These are phyloP conservation scores for Cordyceps fumosorosea DNA, from an alignment of 2,329 filamentous ascomycete species.

Conservation along the genomic window DNA sequence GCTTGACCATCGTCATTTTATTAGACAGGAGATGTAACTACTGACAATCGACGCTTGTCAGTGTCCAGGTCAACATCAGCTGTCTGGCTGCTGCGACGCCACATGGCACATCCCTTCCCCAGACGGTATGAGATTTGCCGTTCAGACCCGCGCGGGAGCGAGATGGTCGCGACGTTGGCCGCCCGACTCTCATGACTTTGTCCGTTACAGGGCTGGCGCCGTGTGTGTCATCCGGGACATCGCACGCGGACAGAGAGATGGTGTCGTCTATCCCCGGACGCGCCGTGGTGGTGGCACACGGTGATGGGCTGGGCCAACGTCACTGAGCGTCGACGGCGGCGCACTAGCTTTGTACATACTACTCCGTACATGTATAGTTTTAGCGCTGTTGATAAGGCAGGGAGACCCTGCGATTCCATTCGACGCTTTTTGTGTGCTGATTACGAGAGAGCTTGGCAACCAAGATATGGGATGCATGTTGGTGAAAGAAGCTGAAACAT, in stretches of 20 bases:
- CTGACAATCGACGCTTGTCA: not conserved
- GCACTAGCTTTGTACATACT: not conserved
- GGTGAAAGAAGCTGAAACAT: not conserved
- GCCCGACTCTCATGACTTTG: conserved; percentile 2
- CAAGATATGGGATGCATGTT: not conserved
- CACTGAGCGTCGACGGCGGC: conserved; percentile 3
- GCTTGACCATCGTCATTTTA: not conserved
- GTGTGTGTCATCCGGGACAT: not conserved
- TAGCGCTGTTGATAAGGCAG: not conserved
- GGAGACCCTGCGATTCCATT: not conserved
- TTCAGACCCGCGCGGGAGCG: not conserved
- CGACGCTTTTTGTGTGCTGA: not conserved
- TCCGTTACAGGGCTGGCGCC: not conserved
- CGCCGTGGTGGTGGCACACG: not conserved
- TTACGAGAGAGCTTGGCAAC: not conserved
- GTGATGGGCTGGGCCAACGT: conserved; percentile 7
- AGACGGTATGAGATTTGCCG: not conserved
- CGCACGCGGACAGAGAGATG: not conserved
- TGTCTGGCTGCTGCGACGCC: not conserved
- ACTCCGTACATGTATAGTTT: too few relatives aligned
- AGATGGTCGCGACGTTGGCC: not conserved
- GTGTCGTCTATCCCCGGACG: conserved; percentile 1
- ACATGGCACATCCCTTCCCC: not conserved
- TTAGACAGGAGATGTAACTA: not conserved
- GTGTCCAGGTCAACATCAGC: not conserved